These are phyloP conservation scores for Penicillium arizonense DNA, from an alignment of 495 filamentous ascomycete genomes.

Conservation along the genomic window DNA sequence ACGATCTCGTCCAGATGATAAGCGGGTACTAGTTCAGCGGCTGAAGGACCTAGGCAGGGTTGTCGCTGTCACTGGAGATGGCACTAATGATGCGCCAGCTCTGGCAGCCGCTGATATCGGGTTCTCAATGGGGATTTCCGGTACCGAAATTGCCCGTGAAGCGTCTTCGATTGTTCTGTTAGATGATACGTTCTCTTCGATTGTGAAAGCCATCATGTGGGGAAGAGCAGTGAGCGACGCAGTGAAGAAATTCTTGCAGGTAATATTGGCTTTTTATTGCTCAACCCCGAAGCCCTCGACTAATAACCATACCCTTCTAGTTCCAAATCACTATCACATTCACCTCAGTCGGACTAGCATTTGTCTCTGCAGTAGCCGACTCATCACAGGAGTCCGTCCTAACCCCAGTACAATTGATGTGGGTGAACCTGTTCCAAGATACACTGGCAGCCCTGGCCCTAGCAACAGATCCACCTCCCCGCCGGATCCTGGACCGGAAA, in stretches of 20 bases:
- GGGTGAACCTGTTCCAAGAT: slow-evolving; percentile 82
- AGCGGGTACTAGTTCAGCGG: slow-evolving; percentile 64
- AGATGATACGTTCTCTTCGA: slow-evolving; percentile 78
- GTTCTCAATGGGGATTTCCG: slow-evolving; percentile 80
- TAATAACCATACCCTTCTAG: slow-evolving; percentile 35
- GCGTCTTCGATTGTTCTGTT: slow-evolving; percentile 77
- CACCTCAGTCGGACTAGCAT: slow-evolving; percentile 69
- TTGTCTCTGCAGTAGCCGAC: slow-evolving; percentile 63
- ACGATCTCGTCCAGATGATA: slow-evolving; percentile 75
- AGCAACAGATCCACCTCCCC: slow-evolving; percentile 68
- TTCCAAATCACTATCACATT: slow-evolving; percentile 81
- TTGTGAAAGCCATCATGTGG: slow-evolving; percentile 74
- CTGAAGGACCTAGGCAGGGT: slow-evolving; percentile 65
- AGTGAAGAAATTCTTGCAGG: slow-evolving; percentile 74
- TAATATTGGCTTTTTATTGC: background rate
- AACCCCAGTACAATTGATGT: slow-evolving; percentile 73
- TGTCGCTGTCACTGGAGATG: slow-evolving; percentile 74
- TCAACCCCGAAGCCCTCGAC: background rate
- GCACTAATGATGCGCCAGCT: slow-evolving; percentile 77
- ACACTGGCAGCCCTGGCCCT: slow-evolving; percentile 74
- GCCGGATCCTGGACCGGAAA: slow-evolving; percentile 58
- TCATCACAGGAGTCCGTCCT: slow-evolving; percentile 59
- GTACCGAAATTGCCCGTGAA: slow-evolving; percentile 79
- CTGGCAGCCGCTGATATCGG: slow-evolving; percentile 75
- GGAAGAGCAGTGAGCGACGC: slow-evolving; percentile 74